phyloP scores from a whole-genome alignment of 345 rosid genomes.

The Zanthoxylum bungeanum region DNA sequence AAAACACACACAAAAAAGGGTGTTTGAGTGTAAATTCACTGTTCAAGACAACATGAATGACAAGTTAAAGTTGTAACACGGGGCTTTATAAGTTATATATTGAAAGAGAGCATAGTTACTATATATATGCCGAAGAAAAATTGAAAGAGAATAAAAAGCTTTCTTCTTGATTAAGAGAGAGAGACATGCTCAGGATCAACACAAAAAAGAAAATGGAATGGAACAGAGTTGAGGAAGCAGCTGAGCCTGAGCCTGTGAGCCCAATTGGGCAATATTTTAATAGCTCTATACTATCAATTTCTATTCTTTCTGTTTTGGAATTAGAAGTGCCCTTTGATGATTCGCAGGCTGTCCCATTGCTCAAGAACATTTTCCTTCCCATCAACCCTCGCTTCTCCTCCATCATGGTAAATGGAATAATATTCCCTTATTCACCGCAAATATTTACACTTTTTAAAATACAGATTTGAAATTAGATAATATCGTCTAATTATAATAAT shows the following conservation, averaged over 20 bases:
- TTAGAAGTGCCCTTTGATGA: conserved; percentile 33
- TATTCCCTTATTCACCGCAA: not conserved
- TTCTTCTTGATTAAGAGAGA: too few species aligned
- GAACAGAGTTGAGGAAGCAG: not conserved
- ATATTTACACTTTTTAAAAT: not conserved
- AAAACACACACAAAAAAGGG: too few species aligned
- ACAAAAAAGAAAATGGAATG: conserved; percentile 13
- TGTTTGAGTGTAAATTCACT: too few species aligned
- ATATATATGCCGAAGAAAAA: too few species aligned
- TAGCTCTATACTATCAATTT: conserved; percentile 29
- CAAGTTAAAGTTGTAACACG: too few species aligned
- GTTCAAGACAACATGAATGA: too few species aligned
- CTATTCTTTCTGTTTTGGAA: conserved; percentile 30
- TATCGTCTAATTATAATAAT: too few species aligned
- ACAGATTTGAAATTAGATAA: not conserved
- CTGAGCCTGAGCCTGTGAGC: conserved; percentile 39
- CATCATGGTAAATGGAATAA: conserved; percentile 30
- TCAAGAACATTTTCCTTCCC: conserved; percentile 35
- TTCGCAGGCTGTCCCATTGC: not conserved
- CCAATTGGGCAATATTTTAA: conserved; percentile 38
- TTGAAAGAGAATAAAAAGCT: too few species aligned
- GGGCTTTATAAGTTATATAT: too few species aligned
- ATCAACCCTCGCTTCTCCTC: conserved; percentile 49
- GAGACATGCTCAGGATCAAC: too few species aligned
- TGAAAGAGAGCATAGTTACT: too few species aligned